Base-by-base conservation (phyloP, 805 yeast species). In the Yarrowia divulgata region DNA sequence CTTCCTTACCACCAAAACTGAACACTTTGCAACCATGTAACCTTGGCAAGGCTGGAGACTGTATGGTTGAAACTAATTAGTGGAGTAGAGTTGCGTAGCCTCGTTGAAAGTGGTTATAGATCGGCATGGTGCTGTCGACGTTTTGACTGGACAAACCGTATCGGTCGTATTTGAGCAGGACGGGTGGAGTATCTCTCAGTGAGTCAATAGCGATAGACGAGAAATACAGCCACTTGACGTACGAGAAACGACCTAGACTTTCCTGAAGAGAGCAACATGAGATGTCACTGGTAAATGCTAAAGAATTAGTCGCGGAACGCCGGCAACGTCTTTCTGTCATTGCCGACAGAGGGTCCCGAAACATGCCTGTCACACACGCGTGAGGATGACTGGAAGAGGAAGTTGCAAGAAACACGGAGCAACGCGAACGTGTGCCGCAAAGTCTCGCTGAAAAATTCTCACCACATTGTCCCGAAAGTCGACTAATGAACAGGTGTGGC, bases 91-190 rank as follows among this genome's bases (percentile, higher is more conserved):
- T 49, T 49, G 14, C 10, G 23, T 49, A 49, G 55, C 55, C 55
- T 49, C 55, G 55, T 49, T 49, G 23, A n/a, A 8, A 32, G 55
- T 49, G 55, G 55, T 34, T 49, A 34, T 8, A 34, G 55, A 49
- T 49, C 55, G 37, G 23, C 55, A 34, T 16, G 37, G 52, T 29
- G 52, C 55, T 49, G 55, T 49, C 5, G 39, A 9, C 37, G 19
- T 34, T 49, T n/a, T 52, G 42, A 52, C 58, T 52, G 58, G 58
- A 37, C 58, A 52, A 37, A 12, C 58, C 58, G 43, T 52, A 52
- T 52, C 58, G 18, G 42, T 52, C 58, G 58, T 52, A 52, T 52
- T 52, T 8, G 42, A 35, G 57, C 7, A 35, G 37, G 35, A 7
- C 18, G 54, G 29, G 35, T 49, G 35, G 35, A 32, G 37, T 29